Evolutionary conservation across 257 asterid species (phyloP), one percentile per base, ranked within the genome.

Genomic region (Verbascum thapsus): DNA sequence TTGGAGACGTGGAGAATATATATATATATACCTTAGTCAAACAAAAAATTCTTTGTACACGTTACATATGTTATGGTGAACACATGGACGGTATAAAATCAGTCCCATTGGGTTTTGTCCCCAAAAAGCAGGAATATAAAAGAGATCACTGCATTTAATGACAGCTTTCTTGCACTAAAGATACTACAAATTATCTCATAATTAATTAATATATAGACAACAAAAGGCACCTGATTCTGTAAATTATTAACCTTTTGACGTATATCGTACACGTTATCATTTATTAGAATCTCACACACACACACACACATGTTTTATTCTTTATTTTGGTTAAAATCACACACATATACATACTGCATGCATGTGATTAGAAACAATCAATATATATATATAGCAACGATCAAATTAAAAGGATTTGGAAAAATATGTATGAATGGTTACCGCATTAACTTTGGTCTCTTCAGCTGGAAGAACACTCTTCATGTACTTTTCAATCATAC

Each of bases 401-500:
- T n/a, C n/a, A n/a, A n/a, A n/a, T n/a, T n/a, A n/a, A n/a, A n/a
- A n/a, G n/a, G n/a, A n/a, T n/a, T 26, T 26, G 2, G 32, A 26
- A 26, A 26, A 26, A 26, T 26, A 26, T 26, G 2, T 26, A 26
- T 26, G 32, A n/a, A n/a, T n/a, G n/a, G n/a, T n/a, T 75, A 76
- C 83, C 79, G 59, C 10, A 19, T 3, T 44, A 70, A 51, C 18
- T 43, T 72, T 76, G 71, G 73, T 51, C 10, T 53, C 70, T 37
- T 60, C 84, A 58, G 75, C 63, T 67, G 63, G 68, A 62, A 66
- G 64, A 64, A 32, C 76, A 56, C 71, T 64, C 77, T 79, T 86
- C 70, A 68, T 63, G 78, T 88, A 91, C 81, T 62, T 91, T 64
- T 88, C 96, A 45, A 88, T 88, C 86, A 91, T 58, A 40, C 86